These are phyloP conservation scores for Silene latifolia DNA, from an alignment of 148 eudicot genomes.

Conservation along the genomic window DNA sequence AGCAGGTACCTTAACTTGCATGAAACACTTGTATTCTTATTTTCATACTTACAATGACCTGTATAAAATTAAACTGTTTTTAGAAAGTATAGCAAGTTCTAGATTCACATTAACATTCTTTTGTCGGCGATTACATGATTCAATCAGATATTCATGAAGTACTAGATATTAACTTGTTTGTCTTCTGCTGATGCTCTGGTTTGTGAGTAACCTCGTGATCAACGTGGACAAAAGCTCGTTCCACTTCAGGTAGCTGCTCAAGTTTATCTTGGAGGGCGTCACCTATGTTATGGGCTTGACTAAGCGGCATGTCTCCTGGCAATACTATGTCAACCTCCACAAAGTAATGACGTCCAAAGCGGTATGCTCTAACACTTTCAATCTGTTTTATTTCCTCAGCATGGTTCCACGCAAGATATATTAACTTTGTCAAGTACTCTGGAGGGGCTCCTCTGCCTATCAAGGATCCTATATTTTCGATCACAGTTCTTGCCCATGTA, in stretches of 20 bases:
- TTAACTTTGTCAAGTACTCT: slow-evolving; percentile 59
- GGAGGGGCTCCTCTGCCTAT: slow-evolving; percentile 80
- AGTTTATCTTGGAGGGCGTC: slow-evolving; percentile 70
- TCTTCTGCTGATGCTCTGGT: slow-evolving; percentile 57
- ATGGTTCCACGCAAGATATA: slow-evolving; percentile 73
- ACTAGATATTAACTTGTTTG: not conserved
- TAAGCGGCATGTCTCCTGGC: slow-evolving; percentile 56
- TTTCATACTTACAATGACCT: too few relatives aligned
- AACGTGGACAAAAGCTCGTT: slow-evolving; percentile 71
- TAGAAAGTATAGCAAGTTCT: not conserved
- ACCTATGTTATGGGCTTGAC: slow-evolving; percentile 64
- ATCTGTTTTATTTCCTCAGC: slow-evolving; percentile 59
- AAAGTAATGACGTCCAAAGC: slow-evolving; percentile 63
- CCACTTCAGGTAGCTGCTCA: slow-evolving; percentile 63
- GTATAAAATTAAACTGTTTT: too few relatives aligned
- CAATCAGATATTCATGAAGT: not conserved
- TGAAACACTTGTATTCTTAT: too few relatives aligned
- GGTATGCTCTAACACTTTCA: slow-evolving; percentile 69
- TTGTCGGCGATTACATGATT: not conserved
- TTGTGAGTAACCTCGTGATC: slow-evolving; percentile 62
- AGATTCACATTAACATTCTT: not conserved
- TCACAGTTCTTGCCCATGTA: slow-evolving; percentile 69
- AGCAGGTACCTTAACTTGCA: too few relatives aligned
- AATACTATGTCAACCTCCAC: slow-evolving; percentile 75
- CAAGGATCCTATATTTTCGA: slow-evolving; percentile 66